Evolutionary conservation across 176 grass and related monocot species (phyloP), one percentile per base, ranked within the genome.

Genomic region (Bothriochloa decipiens): DNA sequence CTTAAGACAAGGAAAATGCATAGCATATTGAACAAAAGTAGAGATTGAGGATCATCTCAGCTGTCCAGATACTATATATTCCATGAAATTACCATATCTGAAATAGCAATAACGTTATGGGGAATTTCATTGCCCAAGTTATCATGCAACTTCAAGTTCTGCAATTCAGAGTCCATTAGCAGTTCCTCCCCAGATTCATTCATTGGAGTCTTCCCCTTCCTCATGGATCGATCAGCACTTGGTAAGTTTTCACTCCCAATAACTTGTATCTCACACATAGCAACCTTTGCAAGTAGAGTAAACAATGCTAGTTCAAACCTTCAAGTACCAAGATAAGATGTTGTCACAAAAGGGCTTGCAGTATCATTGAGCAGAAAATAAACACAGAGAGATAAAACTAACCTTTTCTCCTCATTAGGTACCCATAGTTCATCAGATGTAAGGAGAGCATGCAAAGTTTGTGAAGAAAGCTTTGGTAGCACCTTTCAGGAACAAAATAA

Each of bases 401-500:
- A 99, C 96, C 93, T 79, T 61, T 99, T 99, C 89, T 99, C 96
- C 86, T 99, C 96, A 57, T 99, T 92, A 85, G 93, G 96, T 53
- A 96, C 91, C 96, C 96, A 99, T 67, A 99, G 86, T 89, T 96
- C 89, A 9, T 96, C 93, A 65, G 96, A 99, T 43, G 91, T 96
- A 83, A 96, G 82, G 70, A 99, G 87, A 6, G 91, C 60, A 83
- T 96, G 96, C 78, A 99, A 87, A 84, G 96, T 99, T 88, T 99
- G 96, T 82, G 93, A 93, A 82, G 96, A 99, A 80, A 99, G 91
- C 86, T 96, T 95, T 40, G 96, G 93, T 58, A 96, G 84, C 43
- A 99, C 91, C 96, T 99, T 84, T 50, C n/a, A 79, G 80, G 90
- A 88, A 11, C 15, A 92, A 73, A 87, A 49, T 13, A 65, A 65